Evolutionary conservation across 148 eudicot species (phyloP).

Genomic region (Amaranthus cruentus): DNA sequence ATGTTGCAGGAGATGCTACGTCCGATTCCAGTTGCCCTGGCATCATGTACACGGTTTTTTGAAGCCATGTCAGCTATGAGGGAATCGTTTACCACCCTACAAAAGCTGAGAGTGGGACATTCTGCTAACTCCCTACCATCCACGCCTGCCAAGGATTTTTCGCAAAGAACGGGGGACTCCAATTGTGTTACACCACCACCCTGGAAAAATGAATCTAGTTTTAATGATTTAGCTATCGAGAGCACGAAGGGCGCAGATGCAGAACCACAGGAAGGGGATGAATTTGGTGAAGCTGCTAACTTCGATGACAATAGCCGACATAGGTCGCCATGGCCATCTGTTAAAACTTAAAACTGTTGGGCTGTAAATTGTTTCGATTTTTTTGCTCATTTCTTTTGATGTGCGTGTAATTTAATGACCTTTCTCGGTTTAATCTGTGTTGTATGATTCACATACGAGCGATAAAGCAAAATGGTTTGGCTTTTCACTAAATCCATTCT

Average conservation of each 20-base stretch:
- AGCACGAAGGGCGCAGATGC: constrained; percentile 26
- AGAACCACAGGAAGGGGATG: constrained; percentile 32
- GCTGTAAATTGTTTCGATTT: constrained; percentile 5
- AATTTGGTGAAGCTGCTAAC: constrained; percentile 33
- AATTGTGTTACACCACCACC: constrained; percentile 81
- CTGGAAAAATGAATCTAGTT: constrained; percentile 60
- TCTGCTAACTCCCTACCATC: constrained; percentile 38
- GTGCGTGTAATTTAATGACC: background rate
- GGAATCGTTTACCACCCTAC: constrained; percentile 87
- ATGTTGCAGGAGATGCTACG: constrained; percentile 82
- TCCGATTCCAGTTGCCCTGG: constrained; percentile 96
- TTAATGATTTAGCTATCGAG: constrained; percentile 50
- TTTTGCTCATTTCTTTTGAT: no score
- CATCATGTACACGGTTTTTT: constrained; percentile 93
- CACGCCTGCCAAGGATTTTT: constrained; percentile 42
- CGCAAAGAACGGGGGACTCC: constrained; percentile 42
- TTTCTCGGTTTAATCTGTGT: background rate
- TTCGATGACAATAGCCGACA: constrained; percentile 26
- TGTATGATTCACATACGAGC: background rate
- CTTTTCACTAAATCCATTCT: no score
- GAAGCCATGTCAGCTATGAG: constrained; percentile 99
- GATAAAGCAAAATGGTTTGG: background rate
- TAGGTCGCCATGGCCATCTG: constrained; percentile 66
- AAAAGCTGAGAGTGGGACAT: constrained; percentile 66
- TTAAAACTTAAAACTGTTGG: constrained; percentile 5